Conservation (phyloP, 179 eudicot species). For the Beta corolliflora region DNA sequence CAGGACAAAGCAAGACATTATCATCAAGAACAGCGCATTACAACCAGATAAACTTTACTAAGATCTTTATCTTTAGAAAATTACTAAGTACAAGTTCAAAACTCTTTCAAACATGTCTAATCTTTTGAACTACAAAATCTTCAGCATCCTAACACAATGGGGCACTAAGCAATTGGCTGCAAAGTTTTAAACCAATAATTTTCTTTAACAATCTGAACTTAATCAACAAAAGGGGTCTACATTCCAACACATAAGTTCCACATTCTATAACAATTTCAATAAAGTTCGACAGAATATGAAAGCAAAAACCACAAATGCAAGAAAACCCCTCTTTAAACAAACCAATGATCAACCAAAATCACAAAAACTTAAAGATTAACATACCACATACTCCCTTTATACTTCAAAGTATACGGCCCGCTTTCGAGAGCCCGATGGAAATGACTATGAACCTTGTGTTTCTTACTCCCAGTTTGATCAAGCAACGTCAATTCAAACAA, state of each 20-base stretch:
- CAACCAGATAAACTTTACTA: not conserved
- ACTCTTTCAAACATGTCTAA: not conserved
- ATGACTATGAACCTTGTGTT: slow-evolving; percentile 86
- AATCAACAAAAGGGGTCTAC: too few relatives aligned
- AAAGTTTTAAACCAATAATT: not conserved
- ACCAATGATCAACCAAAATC: not conserved
- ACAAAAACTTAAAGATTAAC: slow-evolving; percentile 3
- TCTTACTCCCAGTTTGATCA: slow-evolving; percentile 72
- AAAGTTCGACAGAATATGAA: not conserved
- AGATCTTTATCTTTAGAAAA: not conserved
- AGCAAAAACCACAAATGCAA: not conserved
- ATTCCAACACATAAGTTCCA: not conserved
- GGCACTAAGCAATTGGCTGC: not conserved
- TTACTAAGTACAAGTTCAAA: not conserved
- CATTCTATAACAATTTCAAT: not conserved
- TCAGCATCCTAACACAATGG: not conserved
- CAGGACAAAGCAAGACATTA: not conserved
- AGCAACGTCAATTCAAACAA: slow-evolving; percentile 74
- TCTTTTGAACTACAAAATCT: not conserved
- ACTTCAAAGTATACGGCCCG: slow-evolving; percentile 89
- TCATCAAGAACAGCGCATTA: not conserved
- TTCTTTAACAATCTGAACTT: not conserved
- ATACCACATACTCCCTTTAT: slow-evolving; percentile 95
- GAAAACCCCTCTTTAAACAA: too few relatives aligned
- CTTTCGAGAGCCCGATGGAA: slow-evolving; percentile 80